phyloP scores from a whole-genome alignment of 2,329 filamentous ascomycete species.

The Xylaria sp. region DNA sequence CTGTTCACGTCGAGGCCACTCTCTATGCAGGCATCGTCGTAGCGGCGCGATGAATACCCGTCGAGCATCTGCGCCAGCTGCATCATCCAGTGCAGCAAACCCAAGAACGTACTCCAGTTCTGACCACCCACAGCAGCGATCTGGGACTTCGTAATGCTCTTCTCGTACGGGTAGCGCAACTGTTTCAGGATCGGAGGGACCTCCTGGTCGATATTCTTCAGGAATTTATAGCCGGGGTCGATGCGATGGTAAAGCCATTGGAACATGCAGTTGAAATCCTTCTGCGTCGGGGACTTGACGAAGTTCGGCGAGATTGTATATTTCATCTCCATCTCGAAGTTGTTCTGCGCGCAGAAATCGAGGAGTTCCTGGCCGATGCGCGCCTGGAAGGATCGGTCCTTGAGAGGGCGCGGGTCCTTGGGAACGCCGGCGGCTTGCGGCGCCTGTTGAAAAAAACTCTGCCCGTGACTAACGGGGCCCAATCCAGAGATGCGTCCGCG shows the following conservation, averaged over 20 bases:
- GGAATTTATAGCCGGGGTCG: slow-evolving; percentile 87
- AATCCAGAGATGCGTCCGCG: slow-evolving; percentile 61
- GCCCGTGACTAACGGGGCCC: slow-evolving; percentile 61
- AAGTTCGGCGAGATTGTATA: slow-evolving; percentile 86
- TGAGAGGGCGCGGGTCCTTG: slow-evolving; percentile 78
- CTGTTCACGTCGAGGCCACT: slow-evolving; percentile 80
- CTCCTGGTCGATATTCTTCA: slow-evolving; percentile 92
- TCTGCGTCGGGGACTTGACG: slow-evolving; percentile 90
- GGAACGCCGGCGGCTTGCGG: slow-evolving; percentile 77
- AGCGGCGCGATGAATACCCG: slow-evolving; percentile 68
- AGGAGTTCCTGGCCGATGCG: slow-evolving; percentile 83
- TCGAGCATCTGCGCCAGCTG: slow-evolving; percentile 93
- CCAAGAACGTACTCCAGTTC: slow-evolving; percentile 94
- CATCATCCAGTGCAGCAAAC: slow-evolving; percentile 98
- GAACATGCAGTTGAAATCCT: slow-evolving; percentile 97
- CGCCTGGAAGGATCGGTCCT: slow-evolving; percentile 72
- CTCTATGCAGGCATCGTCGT: slow-evolving; percentile 86
- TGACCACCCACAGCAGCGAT: slow-evolving; percentile 91
- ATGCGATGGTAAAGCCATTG: slow-evolving; percentile 97
- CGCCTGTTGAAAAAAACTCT: slow-evolving; percentile 91
- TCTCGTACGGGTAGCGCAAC: slow-evolving; percentile 88
- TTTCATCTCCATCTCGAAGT: slow-evolving; percentile 98
- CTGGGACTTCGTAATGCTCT: slow-evolving; percentile 93
- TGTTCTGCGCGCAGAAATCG: slow-evolving; percentile 87
- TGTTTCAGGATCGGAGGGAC: slow-evolving; percentile 90